Evolutionary conservation across 2,329 filamentous ascomycete species (phyloP), one percentile per base, ranked within the genome.

Genomic region (Metarhizium humberi): DNA sequence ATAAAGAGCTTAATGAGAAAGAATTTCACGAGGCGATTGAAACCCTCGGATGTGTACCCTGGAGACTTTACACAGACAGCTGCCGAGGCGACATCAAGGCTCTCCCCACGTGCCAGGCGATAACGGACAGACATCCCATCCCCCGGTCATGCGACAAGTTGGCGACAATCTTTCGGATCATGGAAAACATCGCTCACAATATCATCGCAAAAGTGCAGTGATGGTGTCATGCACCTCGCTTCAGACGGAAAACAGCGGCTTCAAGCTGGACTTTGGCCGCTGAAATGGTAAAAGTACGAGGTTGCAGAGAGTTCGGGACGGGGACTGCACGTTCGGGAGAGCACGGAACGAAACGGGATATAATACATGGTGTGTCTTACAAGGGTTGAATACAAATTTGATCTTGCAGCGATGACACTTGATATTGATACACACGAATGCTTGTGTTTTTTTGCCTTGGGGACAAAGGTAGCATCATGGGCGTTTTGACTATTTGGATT

Each of bases 1-100:
- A 54, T 54, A 54, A 50, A 50, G 29, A 54, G 48, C 18, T 55
- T 50, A 54, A 58, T 58, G 50, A 54, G 47, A 52, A 56, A 45
- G 43, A 40, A 6, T 16, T 56, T 54, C 36, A 51, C 53, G 51
- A 57, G 53, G 48, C 18, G 49, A 48, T 29, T 34, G 25, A 38
- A 52, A 42, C 5, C 29, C 36, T 34, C 14, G 49, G 49, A 3
- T 47, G 45, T 55, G 40, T 50, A 36, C 8, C 42, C 32, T 38
- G 50, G 47, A 51, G 52, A 43, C 51, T 38, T 18, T 32, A 51
- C 36, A 48, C 51, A 40, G 29, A 52, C 51, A 43, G 30, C 51
- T 18, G 36, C 51, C 38, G 53, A 46, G 47, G 30, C 18, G 38
- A 29, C 13, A 48, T 20, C 11, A 30, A 48, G 45, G 20, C 3